phyloP scores from a whole-genome alignment of 208 protist species.

The Willaertia magna region DNA sequence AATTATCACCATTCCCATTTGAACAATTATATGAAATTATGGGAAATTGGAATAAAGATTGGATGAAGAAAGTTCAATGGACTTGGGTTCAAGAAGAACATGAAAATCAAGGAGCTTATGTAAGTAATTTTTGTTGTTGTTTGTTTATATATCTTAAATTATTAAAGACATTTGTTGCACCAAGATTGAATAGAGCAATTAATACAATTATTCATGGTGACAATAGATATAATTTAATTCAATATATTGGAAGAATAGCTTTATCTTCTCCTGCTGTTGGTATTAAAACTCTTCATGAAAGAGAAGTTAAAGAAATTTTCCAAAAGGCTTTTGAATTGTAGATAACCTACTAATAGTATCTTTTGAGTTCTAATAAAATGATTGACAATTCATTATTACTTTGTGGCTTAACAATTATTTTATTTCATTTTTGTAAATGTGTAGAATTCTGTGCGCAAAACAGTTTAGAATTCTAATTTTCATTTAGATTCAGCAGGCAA shows the following conservation, averaged over 20 bases:
- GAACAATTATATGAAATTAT: conserved; percentile 68
- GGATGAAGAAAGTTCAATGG: conserved; percentile 39
- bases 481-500: too few species aligned
- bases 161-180: neutral
- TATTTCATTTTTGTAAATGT: neutral
- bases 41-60: conserved; percentile 59
- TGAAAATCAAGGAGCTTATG: conserved; percentile 85
- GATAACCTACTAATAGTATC: neutral
- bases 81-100: conserved; percentile 93
- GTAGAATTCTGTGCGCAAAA: neutral
- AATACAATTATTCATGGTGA: conserved; percentile 24
- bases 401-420: neutral
- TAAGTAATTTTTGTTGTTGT: neutral
- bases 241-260: conserved; percentile 45
- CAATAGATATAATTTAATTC: conserved; percentile 4
- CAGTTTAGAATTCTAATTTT: too few species aligned
- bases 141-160: neutral
- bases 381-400: neutral
- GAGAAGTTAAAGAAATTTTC: neutral
- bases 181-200: neutral
- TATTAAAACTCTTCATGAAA: neutral
- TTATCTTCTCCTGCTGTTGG: conserved; percentile 28
- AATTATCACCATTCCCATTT: conserved; percentile 92
- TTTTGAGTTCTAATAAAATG: neutral
- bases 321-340: neutral